phyloP scores from a whole-genome alignment of 805 yeast genomes.

The Sugiyamaella qingdaonensis region DNA sequence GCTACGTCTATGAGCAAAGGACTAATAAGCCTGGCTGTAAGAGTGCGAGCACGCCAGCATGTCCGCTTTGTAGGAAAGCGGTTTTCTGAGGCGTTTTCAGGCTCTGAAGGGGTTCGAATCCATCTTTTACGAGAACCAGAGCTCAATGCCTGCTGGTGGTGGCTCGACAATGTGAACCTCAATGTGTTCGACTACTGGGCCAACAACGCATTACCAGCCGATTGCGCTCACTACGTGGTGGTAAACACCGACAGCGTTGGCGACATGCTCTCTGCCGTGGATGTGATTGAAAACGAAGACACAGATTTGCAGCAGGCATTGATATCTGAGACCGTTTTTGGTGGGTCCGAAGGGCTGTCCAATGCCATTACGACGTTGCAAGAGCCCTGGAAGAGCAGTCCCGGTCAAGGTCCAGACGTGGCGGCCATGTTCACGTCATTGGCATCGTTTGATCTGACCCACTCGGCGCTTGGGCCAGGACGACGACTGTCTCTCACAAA shows the following conservation, averaged over 20 bases:
- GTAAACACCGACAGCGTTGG: neutral
- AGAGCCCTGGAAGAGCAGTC: neutral
- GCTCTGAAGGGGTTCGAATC: neutral
- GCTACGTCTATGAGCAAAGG: neutral
- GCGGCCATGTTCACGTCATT: conserved; percentile 2
- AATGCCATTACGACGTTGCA: conserved; percentile 46
- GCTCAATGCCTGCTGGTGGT: neutral
- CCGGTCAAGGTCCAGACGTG: neutral
- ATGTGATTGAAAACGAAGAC: neutral
- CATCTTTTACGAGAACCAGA: neutral
- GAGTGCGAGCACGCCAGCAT: neutral
- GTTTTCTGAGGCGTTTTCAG: neutral
- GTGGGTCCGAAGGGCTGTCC: conserved; percentile 62
- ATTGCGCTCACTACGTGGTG: neutral
- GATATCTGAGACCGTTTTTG: conserved; percentile 57
- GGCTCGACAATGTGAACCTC: neutral
- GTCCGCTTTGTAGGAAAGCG: neutral
- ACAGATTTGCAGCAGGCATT: conserved; percentile 32
- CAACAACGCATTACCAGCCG: neutral
- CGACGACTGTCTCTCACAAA: conserved; percentile 2
- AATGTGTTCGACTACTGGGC: neutral
- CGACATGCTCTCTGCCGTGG: neutral
- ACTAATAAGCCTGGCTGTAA: neutral
- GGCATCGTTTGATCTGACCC: conserved; percentile 5
- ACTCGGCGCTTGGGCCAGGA: conserved; percentile 2